phyloP scores from a whole-genome alignment of 2,329 filamentous ascomycete species.

The Aspergillus intermedius region DNA sequence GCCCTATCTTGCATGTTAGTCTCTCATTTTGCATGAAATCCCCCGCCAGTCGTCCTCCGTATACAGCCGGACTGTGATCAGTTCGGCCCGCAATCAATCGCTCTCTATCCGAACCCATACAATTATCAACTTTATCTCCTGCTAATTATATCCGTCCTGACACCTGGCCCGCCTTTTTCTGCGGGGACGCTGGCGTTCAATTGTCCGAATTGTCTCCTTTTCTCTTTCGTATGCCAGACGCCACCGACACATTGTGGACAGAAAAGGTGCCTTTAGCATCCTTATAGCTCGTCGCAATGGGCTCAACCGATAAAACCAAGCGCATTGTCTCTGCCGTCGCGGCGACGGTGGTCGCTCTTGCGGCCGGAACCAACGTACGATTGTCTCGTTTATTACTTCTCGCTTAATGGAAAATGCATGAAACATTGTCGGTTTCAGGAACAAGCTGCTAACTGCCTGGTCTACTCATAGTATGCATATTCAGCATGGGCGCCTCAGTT shows the following conservation, averaged over 20 bases:
- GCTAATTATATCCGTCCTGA: neutral
- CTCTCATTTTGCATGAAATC: neutral
- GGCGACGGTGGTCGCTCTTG: conserved; percentile 75
- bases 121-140: neutral
- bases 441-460: conserved; percentile 13
- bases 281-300: conserved; percentile 18
- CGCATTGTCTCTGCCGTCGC: conserved; percentile 78
- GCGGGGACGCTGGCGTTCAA: neutral
- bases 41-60: neutral
- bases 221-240: neutral
- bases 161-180: neutral
- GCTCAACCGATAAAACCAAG: conserved; percentile 36
- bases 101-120: neutral
- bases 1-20: neutral
- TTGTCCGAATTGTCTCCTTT: neutral
- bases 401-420: neutral
- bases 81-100: neutral
- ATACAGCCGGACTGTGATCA: neutral
- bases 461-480: conserved; percentile 72
- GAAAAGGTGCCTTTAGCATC: neutral
- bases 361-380: conserved; percentile 82
- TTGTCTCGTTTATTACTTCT: conserved; percentile 1
- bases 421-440: neutral
- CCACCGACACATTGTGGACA: neutral
- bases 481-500: conserved; percentile 97